Evolutionary conservation across 2,329 filamentous ascomycete species (phyloP), one percentile per base, ranked within the genome.

Genomic region (Colletotrichum sublineola): DNA sequence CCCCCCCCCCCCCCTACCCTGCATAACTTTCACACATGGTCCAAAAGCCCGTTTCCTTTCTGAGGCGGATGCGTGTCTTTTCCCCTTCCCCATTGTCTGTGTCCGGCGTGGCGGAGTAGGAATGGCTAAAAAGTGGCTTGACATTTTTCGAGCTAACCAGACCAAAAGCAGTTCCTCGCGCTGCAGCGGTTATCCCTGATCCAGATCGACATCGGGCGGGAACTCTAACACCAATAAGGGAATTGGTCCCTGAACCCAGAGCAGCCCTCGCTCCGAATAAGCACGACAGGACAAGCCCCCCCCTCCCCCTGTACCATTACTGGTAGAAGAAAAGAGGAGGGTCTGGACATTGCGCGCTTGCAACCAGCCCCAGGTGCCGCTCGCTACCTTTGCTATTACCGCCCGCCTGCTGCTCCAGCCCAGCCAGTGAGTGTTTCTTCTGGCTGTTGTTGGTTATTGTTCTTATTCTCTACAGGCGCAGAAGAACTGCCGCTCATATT

Each of bases 171-270:
- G 69, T 69, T 72, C 69, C 46, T 50, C 46, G 55, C 14, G 40
- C 55, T 64, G 60, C 69, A 72, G 71, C 62, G 62, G 62, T 58
- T 68, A 71, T 62, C 67, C 71, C 67, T 67, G 71, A 71, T 57
- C 68, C 62, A 63, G 62, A 71, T 73, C 68, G 67, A 71, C 71
- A 56, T 73, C 67, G 67, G 67, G 52, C 62, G 67, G 71, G 71
- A 73, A 73, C 71, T 67, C 71, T 73, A 73, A 71, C 62, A 73
- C 67, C 67, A 71, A 63, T 56, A 70, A 71, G 67, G 71, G 56
- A 71, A 71, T 36, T 46, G 42, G 67, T 73, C 63, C 67, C 67
- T 73, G 67, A 60, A 36, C 61, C 62, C 70, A 60, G 58, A 62
- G 29, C 57, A 58, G 40, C 44, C 50, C 42, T 65, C 38, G 7